Evolutionary conservation across 192 early-diverging fungal species (phyloP).

Genomic region (Coemansia sp.): DNA sequence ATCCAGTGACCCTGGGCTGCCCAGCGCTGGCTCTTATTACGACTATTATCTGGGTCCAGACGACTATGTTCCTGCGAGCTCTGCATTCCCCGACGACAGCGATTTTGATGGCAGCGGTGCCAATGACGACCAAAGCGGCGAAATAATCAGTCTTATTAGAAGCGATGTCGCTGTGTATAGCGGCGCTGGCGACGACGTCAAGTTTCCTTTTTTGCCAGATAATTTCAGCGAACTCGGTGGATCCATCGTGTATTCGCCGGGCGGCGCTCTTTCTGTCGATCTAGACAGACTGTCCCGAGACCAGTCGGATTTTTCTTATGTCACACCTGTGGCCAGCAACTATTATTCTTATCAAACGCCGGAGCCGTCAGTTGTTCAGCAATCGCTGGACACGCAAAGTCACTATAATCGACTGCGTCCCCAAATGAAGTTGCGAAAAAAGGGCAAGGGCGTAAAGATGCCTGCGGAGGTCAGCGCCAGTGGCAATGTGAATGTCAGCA

Average conservation of each 20-base stretch:
- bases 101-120: constrained; percentile 9
- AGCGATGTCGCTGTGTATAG: constrained; percentile 49
- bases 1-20: constrained; percentile 34
- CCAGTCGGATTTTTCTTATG: constrained; percentile 17
- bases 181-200: constrained; percentile 43
- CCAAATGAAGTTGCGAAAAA: background rate
- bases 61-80: constrained; percentile 12
- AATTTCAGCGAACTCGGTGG: constrained; percentile 51
- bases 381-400: background rate
- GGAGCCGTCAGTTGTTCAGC: background rate
- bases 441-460: constrained; percentile 5
- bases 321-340: background rate
- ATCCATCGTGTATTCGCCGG: constrained; percentile 30
- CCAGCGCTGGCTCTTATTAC: constrained; percentile 33
- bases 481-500: background rate
- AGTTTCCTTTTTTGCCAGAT: constrained; percentile 50
- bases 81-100: constrained; percentile 7
- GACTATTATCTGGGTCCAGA: constrained; percentile 27
- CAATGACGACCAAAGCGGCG: constrained; percentile 13
- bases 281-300: constrained; percentile 15
- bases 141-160: constrained; percentile 39
- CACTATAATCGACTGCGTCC: background rate
- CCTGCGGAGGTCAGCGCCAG: background rate
- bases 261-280: constrained; percentile 17
- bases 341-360: background rate